Evolutionary conservation across 306 rosid species (phyloP).

Genomic region (Medicago arabica): DNA sequence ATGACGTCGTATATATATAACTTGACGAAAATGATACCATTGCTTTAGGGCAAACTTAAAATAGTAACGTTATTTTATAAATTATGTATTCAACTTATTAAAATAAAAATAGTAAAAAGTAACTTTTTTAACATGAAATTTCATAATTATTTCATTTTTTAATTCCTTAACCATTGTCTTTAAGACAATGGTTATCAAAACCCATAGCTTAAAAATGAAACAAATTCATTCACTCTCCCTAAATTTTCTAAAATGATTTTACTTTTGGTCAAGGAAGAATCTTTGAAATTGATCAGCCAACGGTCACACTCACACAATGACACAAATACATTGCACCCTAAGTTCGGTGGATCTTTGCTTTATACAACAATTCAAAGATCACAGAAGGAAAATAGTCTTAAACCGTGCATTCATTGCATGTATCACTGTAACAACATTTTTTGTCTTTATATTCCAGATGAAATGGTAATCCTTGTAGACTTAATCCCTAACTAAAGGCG

Average conservation of each 20-base stretch:
- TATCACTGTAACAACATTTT: slow-evolving; percentile 20
- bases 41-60: too few species aligned
- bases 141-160: too few species aligned
- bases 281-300: slow-evolving; percentile 36
- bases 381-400: slow-evolving; percentile 18
- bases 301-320: slow-evolving; percentile 8
- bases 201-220: background rate
- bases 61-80: too few species aligned
- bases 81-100: too few species aligned
- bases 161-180: too few species aligned
- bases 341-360: slow-evolving; percentile 35
- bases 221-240: background rate
- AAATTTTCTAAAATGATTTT: background rate
- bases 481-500: slow-evolving; percentile 35
- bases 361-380: slow-evolving; percentile 4
- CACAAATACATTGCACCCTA: slow-evolving; percentile 41
- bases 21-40: too few species aligned
- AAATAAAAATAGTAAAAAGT: too few species aligned
- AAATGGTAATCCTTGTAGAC: slow-evolving; percentile 35
- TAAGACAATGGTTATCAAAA: too few species aligned
- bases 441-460: slow-evolving; percentile 34
- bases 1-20: background rate
- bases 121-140: too few species aligned
- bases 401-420: slow-evolving; percentile 44
- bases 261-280: slow-evolving; percentile 37